phyloP scores from a whole-genome alignment of 768 basidiomycete genomes.

The Auricularia sp. region DNA sequence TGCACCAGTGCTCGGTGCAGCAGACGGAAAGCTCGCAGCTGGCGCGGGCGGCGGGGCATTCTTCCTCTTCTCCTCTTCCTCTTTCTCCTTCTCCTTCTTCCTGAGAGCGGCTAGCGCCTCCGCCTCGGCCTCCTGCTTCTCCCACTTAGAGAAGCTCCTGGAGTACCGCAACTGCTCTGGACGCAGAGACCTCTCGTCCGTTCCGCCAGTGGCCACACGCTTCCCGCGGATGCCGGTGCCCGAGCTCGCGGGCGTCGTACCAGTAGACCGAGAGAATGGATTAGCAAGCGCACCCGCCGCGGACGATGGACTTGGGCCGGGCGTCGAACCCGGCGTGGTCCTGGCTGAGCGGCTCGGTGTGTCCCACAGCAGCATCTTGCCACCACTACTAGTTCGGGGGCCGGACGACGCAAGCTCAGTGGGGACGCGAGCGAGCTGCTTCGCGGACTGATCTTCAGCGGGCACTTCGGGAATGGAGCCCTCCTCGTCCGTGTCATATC shows the following conservation, averaged over 20 bases:
- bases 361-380: slow-evolving; percentile 8
- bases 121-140: slow-evolving; percentile 78
- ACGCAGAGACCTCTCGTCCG: slow-evolving; percentile 32
- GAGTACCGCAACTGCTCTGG: slow-evolving; percentile 35
- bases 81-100: slow-evolving; percentile 36
- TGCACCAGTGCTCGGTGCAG: too few species aligned
- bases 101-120: slow-evolving; percentile 66
- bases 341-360: slow-evolving; percentile 1
- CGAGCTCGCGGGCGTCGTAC: neutral
- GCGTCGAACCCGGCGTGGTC: neutral
- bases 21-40: too few species aligned
- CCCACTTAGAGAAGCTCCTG: slow-evolving; percentile 65
- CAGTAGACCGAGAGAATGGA: slow-evolving; percentile 3
- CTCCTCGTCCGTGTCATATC: slow-evolving; percentile 16
- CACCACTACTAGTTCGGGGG: neutral
- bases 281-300: slow-evolving; percentile 1
- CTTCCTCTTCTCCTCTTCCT: slow-evolving; percentile 18
- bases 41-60: neutral
- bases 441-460: slow-evolving; percentile 20
- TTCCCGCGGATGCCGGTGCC: neutral
- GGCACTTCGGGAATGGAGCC: slow-evolving; percentile 4
- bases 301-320: slow-evolving; percentile 1
- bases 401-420: neutral
- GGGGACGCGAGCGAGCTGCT: slow-evolving; percentile 11
- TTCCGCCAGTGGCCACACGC: slow-evolving; percentile 14